phyloP scores from a whole-genome alignment of 768 basidiomycete species.

The Tremella mesenterica region DNA sequence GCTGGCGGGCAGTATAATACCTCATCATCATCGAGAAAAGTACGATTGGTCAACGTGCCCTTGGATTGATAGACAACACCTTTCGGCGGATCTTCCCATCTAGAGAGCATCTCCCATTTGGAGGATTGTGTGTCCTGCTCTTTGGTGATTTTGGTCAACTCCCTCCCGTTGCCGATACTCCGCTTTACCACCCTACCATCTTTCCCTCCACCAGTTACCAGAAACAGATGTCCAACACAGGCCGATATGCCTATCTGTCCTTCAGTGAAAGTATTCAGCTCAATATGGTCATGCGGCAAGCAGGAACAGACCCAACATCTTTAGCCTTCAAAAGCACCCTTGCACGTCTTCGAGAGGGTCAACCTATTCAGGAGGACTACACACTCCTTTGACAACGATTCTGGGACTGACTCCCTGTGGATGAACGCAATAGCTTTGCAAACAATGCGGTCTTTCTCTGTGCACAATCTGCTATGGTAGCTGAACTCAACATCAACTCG shows the following conservation, averaged over 20 bases:
- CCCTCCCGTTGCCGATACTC: background rate
- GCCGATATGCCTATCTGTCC: background rate
- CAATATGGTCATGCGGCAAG: background rate
- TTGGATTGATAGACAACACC: background rate
- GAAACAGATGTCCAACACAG: background rate
- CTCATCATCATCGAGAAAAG: slow-evolving; percentile 6
- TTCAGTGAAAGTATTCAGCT: background rate
- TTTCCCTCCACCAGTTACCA: background rate
- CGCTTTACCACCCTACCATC: background rate
- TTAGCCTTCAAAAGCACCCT: background rate
- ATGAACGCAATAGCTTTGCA: background rate
- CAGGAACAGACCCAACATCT: background rate
- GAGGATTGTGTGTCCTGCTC: background rate
- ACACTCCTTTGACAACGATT: background rate
- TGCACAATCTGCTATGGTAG: background rate
- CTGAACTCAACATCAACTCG: background rate
- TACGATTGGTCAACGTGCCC: background rate
- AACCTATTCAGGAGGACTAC: background rate
- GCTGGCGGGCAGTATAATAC: background rate
- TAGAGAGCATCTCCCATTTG: background rate
- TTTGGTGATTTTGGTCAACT: background rate
- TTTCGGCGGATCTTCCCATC: background rate
- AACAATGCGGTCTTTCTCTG: background rate
- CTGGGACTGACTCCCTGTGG: background rate
- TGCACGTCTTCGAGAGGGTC: background rate